Percentiles rank a stretch among this genome's conserved stretches.
Conservation (phyloP, 2,329 filamentous ascomycete genomes). For the Neurospora crassa region DNA sequence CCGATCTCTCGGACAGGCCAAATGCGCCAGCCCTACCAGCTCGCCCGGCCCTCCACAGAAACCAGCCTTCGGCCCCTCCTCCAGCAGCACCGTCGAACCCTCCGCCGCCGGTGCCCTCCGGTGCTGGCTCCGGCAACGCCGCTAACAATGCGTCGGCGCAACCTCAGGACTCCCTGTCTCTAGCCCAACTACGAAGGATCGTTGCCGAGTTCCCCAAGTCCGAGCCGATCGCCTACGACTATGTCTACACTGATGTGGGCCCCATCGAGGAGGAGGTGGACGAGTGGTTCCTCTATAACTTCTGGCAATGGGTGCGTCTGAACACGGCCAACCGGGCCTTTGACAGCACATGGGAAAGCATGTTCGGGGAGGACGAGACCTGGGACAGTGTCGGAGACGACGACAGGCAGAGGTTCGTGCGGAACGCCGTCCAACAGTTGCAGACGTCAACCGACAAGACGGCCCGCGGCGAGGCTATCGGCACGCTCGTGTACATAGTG, state of each 20-base stretch:
- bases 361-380: slow-evolving; percentile 31
- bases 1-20: not conserved
- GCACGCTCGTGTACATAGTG: slow-evolving; percentile 50
- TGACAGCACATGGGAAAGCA: slow-evolving; percentile 60
- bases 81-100: slow-evolving; percentile 4
- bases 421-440: slow-evolving; percentile 36
- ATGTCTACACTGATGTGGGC: slow-evolving; percentile 65
- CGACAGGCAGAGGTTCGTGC: slow-evolving; percentile 47
- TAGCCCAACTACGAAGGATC: slow-evolving; percentile 63
- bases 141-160: slow-evolving; percentile 13
- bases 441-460: slow-evolving; percentile 35
- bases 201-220: slow-evolving; percentile 63
- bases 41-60: slow-evolving; percentile 17
- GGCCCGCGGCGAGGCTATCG: slow-evolving; percentile 42
- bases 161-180: slow-evolving; percentile 60
- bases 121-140: not conserved
- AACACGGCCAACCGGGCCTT: slow-evolving; percentile 68
- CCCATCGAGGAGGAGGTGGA: slow-evolving; percentile 81
- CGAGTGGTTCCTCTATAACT: slow-evolving; percentile 93
- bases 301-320: slow-evolving; percentile 74
- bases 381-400: slow-evolving; percentile 60
- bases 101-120: slow-evolving; percentile 19
- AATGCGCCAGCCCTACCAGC: slow-evolving; percentile 1
- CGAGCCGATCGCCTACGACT: slow-evolving; percentile 73
- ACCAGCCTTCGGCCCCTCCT: slow-evolving; percentile 11